Evolutionary conservation across 805 yeast genomes (phyloP).

Genomic region (Candida stauntonica): DNA sequence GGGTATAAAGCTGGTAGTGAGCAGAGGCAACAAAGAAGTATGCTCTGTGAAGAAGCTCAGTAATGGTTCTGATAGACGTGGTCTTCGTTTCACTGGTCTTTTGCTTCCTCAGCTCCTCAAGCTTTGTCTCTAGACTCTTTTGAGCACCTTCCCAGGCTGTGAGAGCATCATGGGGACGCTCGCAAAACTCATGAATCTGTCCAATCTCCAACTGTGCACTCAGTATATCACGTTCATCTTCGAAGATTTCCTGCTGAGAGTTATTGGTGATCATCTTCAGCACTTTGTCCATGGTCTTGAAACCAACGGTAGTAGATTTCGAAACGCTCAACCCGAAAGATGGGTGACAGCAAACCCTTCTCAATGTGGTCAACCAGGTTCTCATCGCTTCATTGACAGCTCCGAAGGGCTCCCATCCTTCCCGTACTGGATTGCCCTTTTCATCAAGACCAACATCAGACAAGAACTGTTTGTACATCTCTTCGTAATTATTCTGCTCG

Average conservation of each 20-base stretch:
- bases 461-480: conserved; percentile 56
- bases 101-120: conserved; percentile 5
- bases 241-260: conserved; percentile 45
- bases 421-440: conserved; percentile 42
- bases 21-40: conserved; percentile 76
- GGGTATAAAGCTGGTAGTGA: conserved; percentile 51
- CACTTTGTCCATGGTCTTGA: conserved; percentile 62
- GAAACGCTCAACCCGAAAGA: conserved; percentile 30
- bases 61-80: conserved; percentile 36
- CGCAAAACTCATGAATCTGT: conserved; percentile 56
- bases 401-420: conserved; percentile 45
- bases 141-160: conserved; percentile 37
- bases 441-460: conserved; percentile 47
- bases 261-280: conserved; percentile 57
- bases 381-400: conserved; percentile 46
- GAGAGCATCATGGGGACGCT: conserved; percentile 49
- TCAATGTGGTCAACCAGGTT: conserved; percentile 60
- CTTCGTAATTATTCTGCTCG: conserved; percentile 80
- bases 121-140: conserved; percentile 8
- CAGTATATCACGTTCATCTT: conserved; percentile 45
- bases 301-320: conserved; percentile 1
- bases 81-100: conserved; percentile 25
- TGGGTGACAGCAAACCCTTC: conserved; percentile 86
- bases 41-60: conserved; percentile 66
- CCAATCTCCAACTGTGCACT: conserved; percentile 55